Base-by-base conservation (phyloP, 176 grass and related monocot species). In the Metroxylon sagu region DNA sequence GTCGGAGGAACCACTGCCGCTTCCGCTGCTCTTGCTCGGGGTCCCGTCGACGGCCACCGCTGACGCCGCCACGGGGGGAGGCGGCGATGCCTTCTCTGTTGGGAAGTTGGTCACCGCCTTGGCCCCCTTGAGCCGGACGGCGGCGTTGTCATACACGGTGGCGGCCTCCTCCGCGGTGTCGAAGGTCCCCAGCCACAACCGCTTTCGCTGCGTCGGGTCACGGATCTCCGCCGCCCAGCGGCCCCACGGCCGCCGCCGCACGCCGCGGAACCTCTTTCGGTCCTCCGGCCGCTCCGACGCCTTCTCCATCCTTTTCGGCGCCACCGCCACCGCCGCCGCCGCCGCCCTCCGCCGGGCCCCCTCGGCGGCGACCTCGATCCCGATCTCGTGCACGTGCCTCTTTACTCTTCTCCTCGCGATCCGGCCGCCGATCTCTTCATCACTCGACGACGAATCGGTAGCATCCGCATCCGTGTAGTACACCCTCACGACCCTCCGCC, bases 121-220 rank as follows among this genome's bases (percentile, higher is more conserved):
- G 10, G 52, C 49, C 3, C 89, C 89, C 7, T 78, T 82, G 61
- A 95, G 61, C 21, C 70, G 71, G 56, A 77, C 26, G 14, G 85
- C 89, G 4, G 79, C 85, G 60, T 53, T 35, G 71, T 95, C 89
- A 52, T 95, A 95, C 12, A 76, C 85, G 0, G 19, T 3, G 28
- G 88, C 94, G 29, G 94, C 94, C 25, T 79, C 94, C 76, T 93
- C 88, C 28, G 88, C 88, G 26, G 84, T 86, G 78, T 98, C 75
- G 69, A 89, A 98, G 48, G 94, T 98, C 6, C 94, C 94, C 16
- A 98, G 88, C 94, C 94, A 98, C 15, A 84, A 18, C 2, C 81
- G 62, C 54, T 80, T 83, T 5, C 76, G 30, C 27, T 53, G 68
- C 14, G 7, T 15, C 12, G 85, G 80, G 18, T 83, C 85, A 15